Evolutionary conservation across 1,284 basidiomycete genomes (phyloP).

Genomic region (Polyporus tsugae): DNA sequence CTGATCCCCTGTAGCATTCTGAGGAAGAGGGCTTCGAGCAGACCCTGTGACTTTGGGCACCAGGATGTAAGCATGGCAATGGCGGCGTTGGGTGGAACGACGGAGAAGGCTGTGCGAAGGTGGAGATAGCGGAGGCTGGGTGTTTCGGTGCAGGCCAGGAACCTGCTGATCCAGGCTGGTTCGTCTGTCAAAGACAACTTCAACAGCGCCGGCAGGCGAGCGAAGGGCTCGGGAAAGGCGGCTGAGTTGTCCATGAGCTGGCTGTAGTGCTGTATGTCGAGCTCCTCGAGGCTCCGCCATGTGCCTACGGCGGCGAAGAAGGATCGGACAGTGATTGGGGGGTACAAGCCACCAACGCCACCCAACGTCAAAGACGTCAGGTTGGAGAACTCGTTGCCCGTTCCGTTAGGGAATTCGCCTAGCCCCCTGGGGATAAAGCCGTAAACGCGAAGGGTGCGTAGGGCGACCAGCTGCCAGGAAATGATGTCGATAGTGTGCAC

Average conservation of each 20-base stretch:
- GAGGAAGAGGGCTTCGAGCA: not conserved
- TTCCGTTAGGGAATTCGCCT: not conserved
- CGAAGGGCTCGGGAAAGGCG: not conserved
- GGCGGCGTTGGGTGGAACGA: not conserved
- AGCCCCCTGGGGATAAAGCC: not conserved
- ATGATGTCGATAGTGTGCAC: not conserved
- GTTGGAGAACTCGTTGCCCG: conserved; percentile 1
- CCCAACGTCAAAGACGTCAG: conserved; percentile 4
- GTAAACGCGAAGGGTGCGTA: not conserved
- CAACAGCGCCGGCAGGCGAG: not conserved
- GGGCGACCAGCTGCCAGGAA: not conserved
- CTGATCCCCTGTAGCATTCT: not conserved
- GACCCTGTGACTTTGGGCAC: not conserved
- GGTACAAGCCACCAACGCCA: not conserved
- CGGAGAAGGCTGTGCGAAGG: not conserved
- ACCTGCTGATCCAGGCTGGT: not conserved
- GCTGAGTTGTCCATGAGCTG: not conserved
- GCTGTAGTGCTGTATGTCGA: not conserved
- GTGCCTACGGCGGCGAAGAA: not conserved
- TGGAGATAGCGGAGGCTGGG: not conserved
- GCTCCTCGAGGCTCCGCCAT: not conserved
- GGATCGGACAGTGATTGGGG: not conserved
- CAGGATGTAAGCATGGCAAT: not conserved
- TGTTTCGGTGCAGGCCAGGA: not conserved
- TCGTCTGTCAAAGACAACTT: not conserved